Base-by-base conservation (phyloP, 1,139 yeast genomes). In the Blastobotrys arbuscula region DNA sequence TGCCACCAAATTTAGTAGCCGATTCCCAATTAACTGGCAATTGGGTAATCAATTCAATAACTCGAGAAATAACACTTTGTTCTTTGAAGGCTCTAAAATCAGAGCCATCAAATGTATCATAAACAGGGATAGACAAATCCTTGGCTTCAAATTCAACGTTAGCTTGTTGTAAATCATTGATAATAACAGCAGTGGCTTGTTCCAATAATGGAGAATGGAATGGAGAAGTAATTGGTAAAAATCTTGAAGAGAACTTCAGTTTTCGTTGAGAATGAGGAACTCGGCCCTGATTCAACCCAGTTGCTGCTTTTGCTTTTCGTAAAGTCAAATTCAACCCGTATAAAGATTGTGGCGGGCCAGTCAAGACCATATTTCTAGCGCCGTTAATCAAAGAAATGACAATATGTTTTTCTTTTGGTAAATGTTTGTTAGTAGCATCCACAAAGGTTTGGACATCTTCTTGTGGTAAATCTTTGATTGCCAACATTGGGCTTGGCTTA, bases 261-360 rank as follows among this genome's bases (percentile, higher is more conserved):
- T 92, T 92, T 74, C 99, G 82, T 76, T 92, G 89, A 58, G 92
- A 82, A 73, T 74, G 78, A 51, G 99, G 99, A 53, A 89, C 78
- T 73, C 98, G 82, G 51, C 96, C 84, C 75, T 92, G 98, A 64
- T 90, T 96, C 62, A 88, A 78, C 47, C 97, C 97, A 48, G 92
- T 75, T 51, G 95, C 87, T 46, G 97, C 97, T 74, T 92, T 92
- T 56, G 89, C 86, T 72, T 88, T 87, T 76, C 98, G 84, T 67
- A 92, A 77, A 53, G 92, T 79, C 65, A 92, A 77, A 71, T 90
- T 90, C 63, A 92, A 79, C 75, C 99, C 99, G 63, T 92, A 92
- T 59, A 92, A 76, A n/a, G 97, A 89, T 75, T 89, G 96, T 50
- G 98, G 97, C 47, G 98, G 98, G 68, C 99, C 99, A 34, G 95